phyloP scores from a whole-genome alignment of 306 rosid species.

The Carpinus fangiana region DNA sequence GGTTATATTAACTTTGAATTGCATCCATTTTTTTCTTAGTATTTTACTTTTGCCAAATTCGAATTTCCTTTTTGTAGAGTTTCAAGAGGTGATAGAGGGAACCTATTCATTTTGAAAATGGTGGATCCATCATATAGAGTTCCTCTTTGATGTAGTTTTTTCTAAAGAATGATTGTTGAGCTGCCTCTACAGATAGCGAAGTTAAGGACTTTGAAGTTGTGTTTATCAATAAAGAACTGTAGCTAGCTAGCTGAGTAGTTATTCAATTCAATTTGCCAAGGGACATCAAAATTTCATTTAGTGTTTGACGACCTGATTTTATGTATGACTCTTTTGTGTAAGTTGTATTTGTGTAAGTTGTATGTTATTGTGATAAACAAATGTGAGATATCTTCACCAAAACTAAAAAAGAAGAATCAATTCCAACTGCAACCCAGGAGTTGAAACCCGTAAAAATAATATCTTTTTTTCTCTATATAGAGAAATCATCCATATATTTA shows the following conservation, averaged over 20 bases:
- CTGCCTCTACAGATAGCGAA: not conserved
- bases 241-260: not conserved
- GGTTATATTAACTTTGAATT: not conserved
- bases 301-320: not conserved
- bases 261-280: not conserved
- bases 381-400: too few relatives aligned
- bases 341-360: not conserved
- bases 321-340: not conserved
- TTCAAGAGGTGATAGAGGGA: conserved; percentile 1
- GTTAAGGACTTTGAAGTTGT: not conserved
- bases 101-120: conserved; percentile 2
- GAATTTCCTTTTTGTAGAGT: not conserved
- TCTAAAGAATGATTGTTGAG: not conserved
- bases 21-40: not conserved
- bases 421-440: not conserved
- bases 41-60: not conserved
- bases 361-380: not conserved
- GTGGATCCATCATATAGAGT: conserved; percentile 5
- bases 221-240: not conserved
- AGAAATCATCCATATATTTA: too few relatives aligned
- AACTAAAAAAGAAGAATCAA: too few relatives aligned
- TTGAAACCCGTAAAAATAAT: not conserved
- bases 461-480: too few relatives aligned
- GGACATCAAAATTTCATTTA: not conserved
- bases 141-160: conserved; percentile 5